Conservation (phyloP, 2,329 filamentous ascomycete species). For the Cephalotrichum gorgonifer region DNA sequence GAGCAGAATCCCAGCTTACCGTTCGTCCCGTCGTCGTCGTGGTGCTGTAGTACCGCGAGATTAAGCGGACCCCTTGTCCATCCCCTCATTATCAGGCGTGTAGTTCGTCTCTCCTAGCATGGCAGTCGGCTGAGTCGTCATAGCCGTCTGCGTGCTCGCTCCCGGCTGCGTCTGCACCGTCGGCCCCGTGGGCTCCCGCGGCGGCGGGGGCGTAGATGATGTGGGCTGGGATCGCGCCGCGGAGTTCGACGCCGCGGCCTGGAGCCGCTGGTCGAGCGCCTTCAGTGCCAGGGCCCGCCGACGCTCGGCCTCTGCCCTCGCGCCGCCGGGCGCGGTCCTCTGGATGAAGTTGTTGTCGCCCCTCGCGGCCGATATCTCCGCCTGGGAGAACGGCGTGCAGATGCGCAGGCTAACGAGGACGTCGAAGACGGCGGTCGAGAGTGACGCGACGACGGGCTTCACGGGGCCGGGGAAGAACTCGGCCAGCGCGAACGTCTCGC, state of each 20-base stretch:
- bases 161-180: slow-evolving; percentile 47
- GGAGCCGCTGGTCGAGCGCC: slow-evolving; percentile 82
- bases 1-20: too few relatives aligned
- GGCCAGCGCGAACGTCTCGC: slow-evolving; percentile 91
- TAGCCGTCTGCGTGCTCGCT: slow-evolving; percentile 44
- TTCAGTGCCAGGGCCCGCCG: slow-evolving; percentile 81
- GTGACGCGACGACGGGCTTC: slow-evolving; percentile 64
- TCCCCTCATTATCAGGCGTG: slow-evolving; percentile 49
- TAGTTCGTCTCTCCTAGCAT: slow-evolving; percentile 63
- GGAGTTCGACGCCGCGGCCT: slow-evolving; percentile 64
- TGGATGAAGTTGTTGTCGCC: slow-evolving; percentile 50
- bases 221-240: slow-evolving; percentile 22
- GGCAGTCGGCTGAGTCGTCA: slow-evolving; percentile 41
- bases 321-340: slow-evolving; percentile 51
- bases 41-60: too few relatives aligned
- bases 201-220: slow-evolving; percentile 8
- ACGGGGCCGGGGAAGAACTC: slow-evolving; percentile 86
- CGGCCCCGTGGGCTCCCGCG: slow-evolving; percentile 35
- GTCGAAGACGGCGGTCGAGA: slow-evolving; percentile 67
- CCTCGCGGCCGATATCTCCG: slow-evolving; percentile 66
- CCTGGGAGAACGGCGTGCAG: slow-evolving; percentile 75
- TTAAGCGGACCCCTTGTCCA: slow-evolving; percentile 2
- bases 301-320: slow-evolving; percentile 84
- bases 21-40: too few relatives aligned
- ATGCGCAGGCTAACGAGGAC: slow-evolving; percentile 65